A percentile compares a stretch with the other conserved stretches of the same genome.
Conservation (phyloP, 2,329 filamentous ascomycete genomes). For the Claviceps purpurea region DNA sequence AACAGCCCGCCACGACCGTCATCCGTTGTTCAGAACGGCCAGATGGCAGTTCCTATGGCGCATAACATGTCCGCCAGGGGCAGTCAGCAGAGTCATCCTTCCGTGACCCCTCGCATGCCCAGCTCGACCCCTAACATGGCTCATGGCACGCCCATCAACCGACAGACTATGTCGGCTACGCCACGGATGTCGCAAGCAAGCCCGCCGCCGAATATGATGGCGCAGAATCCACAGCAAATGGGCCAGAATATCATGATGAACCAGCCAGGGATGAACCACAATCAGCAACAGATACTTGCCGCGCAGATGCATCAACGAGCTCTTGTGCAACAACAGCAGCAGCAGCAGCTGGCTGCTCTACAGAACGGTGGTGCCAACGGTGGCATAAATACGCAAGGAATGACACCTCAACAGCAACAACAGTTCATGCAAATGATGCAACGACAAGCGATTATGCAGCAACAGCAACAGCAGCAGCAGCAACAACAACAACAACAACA, state of each 20-base stretch:
- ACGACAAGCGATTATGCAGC: conserved; percentile 25
- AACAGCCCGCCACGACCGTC: conserved; percentile 53
- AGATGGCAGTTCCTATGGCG: conserved; percentile 46
- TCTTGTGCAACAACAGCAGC: conserved; percentile 32
- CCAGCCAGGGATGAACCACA: conserved; percentile 28
- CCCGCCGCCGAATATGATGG: conserved; percentile 46
- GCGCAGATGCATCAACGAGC: conserved; percentile 37
- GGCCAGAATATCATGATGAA: conserved; percentile 40
- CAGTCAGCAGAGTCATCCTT: conserved; percentile 53
- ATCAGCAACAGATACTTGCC: conserved; percentile 25
- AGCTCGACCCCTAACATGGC: conserved; percentile 47
- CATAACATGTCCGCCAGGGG: conserved; percentile 50
- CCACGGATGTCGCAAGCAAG: conserved; percentile 51
- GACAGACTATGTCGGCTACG: conserved; percentile 38
- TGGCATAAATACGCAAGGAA: conserved; percentile 23
- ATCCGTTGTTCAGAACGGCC: conserved; percentile 48
- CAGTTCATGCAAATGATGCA: conserved; percentile 25
- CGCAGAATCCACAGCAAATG: conserved; percentile 43
- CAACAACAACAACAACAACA: conserved; percentile 18
- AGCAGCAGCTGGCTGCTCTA: conserved; percentile 29
- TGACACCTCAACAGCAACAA: conserved; percentile 24
- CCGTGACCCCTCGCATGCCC: conserved; percentile 49
- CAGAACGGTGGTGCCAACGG: conserved; percentile 23
- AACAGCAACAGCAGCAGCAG: conserved; percentile 20
- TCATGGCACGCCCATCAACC: conserved; percentile 44